Conservation (phyloP, 2,329 filamentous ascomycete genomes). For the Arthrobotrys musiformis region DNA sequence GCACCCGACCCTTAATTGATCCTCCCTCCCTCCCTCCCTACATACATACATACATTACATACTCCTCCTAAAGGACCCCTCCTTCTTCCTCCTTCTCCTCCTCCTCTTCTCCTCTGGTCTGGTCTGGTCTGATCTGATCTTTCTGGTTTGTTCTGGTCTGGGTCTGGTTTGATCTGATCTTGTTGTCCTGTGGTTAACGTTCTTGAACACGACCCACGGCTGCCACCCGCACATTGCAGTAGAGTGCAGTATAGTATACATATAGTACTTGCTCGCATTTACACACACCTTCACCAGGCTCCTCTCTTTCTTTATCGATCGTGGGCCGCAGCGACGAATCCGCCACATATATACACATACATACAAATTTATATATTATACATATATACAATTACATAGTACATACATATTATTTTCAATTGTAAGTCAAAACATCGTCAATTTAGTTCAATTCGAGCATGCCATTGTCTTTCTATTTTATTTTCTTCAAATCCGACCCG, state of each 20-base stretch:
- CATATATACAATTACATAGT: not conserved
- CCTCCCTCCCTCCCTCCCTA: slow-evolving; percentile 31
- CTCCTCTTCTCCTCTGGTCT: slow-evolving; percentile 10
- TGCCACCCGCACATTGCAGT: too few relatives aligned
- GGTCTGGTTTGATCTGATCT: not conserved
- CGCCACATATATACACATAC: not conserved
- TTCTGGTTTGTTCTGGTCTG: not conserved
- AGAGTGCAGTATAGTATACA: too few relatives aligned
- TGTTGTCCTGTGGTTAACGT: not conserved
- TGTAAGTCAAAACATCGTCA: slow-evolving; percentile 43
- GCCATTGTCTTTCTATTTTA: too few relatives aligned
- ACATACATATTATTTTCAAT: slow-evolving; percentile 45
- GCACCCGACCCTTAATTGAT: slow-evolving; percentile 56
- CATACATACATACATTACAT: too few relatives aligned
- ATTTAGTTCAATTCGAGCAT: too few relatives aligned
- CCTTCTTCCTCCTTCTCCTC: slow-evolving; percentile 15
- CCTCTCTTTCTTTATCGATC: slow-evolving; percentile 58
- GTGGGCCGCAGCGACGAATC: slow-evolving; percentile 40
- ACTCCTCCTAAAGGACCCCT: slow-evolving; percentile 34
- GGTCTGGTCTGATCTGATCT: not conserved
- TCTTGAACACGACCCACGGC: slow-evolving; percentile 44
- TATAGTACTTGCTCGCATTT: not conserved
- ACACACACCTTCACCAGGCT: not conserved
- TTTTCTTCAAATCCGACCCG: too few relatives aligned
- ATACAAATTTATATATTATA: slow-evolving; percentile 1